Conservation (phyloP, 2,329 filamentous ascomycete genomes). For the Sporothrix mexicana region DNA sequence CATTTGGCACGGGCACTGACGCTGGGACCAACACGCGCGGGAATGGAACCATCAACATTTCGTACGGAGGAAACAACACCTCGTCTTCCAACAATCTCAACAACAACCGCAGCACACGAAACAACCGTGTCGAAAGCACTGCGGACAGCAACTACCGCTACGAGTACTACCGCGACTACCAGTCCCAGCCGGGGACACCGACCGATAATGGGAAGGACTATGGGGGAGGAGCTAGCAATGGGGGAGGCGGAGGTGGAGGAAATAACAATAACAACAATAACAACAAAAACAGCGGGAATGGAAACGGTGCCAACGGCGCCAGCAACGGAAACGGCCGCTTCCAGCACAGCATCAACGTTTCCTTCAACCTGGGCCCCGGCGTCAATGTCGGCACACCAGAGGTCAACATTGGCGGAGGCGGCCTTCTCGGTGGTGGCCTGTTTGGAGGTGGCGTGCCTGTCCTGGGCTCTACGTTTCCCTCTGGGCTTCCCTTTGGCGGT, state of each 20-base stretch:
- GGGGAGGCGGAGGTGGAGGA: not conserved
- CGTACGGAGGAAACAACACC: not conserved
- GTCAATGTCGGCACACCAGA: constrained; percentile 22
- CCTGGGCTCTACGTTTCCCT: constrained; percentile 31
- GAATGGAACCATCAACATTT: constrained; percentile 3
- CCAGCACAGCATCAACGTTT: constrained; percentile 31
- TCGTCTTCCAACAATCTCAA: not conserved
- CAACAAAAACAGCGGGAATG: not conserved
- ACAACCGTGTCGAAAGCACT: constrained; percentile 28
- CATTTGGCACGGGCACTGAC: not conserved
- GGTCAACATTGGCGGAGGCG: constrained; percentile 17
- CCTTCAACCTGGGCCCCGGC: constrained; percentile 28
- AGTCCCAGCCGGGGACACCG: constrained; percentile 29
- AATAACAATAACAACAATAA: constrained; percentile 9
- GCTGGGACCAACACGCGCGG: not conserved
- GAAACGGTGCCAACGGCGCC: not conserved
- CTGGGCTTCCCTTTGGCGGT: constrained; percentile 31
- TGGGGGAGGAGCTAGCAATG: not conserved
- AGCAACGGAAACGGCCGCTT: constrained; percentile 19
- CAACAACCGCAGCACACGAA: constrained; percentile 21
- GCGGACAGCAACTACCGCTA: constrained; percentile 33
- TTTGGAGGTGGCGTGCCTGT: constrained; percentile 29
- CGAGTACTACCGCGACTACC: constrained; percentile 34
- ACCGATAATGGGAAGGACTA: constrained; percentile 9
- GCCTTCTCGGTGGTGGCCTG: constrained; percentile 9